Base-by-base conservation (phyloP, 306 rosid genomes). In the Rosa rugosa region DNA sequence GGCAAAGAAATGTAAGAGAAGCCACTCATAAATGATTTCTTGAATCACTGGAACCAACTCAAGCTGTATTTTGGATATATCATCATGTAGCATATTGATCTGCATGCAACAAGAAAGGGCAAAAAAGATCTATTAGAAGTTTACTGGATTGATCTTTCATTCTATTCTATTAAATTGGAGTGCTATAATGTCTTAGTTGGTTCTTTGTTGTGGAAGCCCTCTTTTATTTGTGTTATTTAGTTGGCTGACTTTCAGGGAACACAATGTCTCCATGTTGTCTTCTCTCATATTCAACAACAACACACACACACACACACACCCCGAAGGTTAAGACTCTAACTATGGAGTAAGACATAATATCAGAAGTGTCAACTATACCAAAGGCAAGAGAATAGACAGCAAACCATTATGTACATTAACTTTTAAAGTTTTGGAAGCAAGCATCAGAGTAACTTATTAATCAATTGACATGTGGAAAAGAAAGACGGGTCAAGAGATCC, bases 31-130 rank as follows among this genome's bases (percentile, higher is more conserved):
- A 84, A 92, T 88, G 53, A 69, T 88, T 73, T 92, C 97, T 82
- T 92, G 93, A 84, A 95, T 85, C 95, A 92, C 90, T 36, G 99
- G 99, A 84, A 92, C 77, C 79, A 95, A 83, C 79, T 88, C 95
- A 72, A 84, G 81, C 79, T 90, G 93, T 85, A 95, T 86, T 88
- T 79, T 92, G 59, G 88, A 83, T 79, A 88, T 75, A 82, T 95
- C 97, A 84, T 85, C 91, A 46, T 84, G 92, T 38, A 85, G 79
- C 93, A 92, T 73, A 63, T 90, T 85, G 73, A 91, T 83, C 99
- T 94, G 94, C 81, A 64, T 71, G 68, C 69, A 79, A 78, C 69
- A 72, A 25, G 6, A 23, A 31, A 60, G 8, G 67, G 71, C 17
- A 18, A 11, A 1, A 14, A 13, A 12, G 11, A 17, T 46, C 51